Evolutionary conservation across 2,329 filamentous ascomycete species (phyloP).

Genomic region (Pseudogymnoascus pannorum): DNA sequence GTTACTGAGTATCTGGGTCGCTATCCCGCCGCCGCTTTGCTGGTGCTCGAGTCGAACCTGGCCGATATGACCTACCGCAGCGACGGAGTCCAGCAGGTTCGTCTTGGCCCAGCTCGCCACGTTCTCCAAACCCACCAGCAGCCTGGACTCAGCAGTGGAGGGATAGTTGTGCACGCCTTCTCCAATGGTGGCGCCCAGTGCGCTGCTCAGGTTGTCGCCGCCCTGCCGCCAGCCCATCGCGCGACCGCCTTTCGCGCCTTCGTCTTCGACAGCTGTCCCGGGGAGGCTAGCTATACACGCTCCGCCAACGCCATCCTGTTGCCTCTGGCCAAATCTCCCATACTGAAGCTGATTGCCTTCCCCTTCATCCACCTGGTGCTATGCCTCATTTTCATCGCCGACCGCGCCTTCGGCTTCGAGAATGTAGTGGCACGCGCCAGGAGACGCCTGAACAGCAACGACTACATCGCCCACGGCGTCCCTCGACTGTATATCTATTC

Average conservation of each 20-base stretch:
- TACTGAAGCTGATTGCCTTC: background rate
- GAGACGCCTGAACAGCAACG: background rate
- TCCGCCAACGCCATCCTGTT: background rate
- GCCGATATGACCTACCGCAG: background rate
- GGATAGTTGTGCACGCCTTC: conserved; percentile 46
- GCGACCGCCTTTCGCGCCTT: conserved; percentile 15
- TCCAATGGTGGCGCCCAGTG: conserved; percentile 48
- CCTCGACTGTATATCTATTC: background rate
- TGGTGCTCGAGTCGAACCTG: background rate
- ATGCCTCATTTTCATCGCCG: conserved; percentile 50
- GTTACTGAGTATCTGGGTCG: conserved; percentile 43
- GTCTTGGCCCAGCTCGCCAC: conserved; percentile 34
- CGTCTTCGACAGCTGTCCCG: conserved; percentile 21
- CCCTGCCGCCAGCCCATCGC: conserved; percentile 13
- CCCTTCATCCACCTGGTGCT: conserved; percentile 37
- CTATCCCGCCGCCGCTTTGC: conserved; percentile 37
- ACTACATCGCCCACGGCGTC: background rate
- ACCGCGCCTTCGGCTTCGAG: conserved; percentile 33
- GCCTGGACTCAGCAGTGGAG: conserved; percentile 18
- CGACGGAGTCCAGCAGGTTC: background rate
- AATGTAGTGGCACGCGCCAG: background rate
- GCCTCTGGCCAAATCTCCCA: background rate
- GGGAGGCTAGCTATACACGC: background rate
- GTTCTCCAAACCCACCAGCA: conserved; percentile 19
- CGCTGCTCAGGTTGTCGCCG: conserved; percentile 16